These are phyloP conservation scores for Ilex paraguariensis DNA, from an alignment of 305 asterid species.

Conservation along the genomic window DNA sequence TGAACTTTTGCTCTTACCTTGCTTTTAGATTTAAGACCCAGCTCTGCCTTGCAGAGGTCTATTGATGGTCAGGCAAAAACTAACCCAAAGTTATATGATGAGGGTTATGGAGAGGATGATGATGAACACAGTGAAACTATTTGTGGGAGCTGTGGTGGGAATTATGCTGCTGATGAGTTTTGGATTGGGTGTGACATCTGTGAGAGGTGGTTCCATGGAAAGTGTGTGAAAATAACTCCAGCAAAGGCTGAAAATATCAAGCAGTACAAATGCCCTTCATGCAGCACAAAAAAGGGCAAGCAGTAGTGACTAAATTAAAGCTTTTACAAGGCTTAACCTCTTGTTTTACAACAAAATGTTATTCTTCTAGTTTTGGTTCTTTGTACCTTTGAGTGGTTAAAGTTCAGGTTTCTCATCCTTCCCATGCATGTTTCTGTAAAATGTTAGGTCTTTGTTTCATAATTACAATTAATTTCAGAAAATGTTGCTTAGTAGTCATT, in stretches of 20 bases:
- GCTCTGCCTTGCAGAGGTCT: conserved; percentile 39
- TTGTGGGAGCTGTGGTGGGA: conserved; percentile 78
- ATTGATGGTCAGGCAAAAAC: conserved; percentile 53
- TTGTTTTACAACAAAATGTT: too few species aligned
- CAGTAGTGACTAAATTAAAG: conserved; percentile 24
- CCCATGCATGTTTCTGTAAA: too few species aligned
- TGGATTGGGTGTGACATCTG: conserved; percentile 94
- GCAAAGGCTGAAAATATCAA: conserved; percentile 92
- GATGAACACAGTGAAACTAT: conserved; percentile 72
- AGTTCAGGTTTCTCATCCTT: too few species aligned
- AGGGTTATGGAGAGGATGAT: conserved; percentile 61
- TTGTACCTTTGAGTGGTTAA: too few species aligned
- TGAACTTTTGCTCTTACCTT: not conserved
- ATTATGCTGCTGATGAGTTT: conserved; percentile 67
- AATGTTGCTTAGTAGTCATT: too few species aligned
- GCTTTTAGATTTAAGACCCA: conserved; percentile 1
- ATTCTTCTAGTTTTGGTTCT: too few species aligned
- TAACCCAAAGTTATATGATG: conserved; percentile 51
- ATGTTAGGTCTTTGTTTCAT: too few species aligned
- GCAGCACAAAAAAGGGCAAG: conserved; percentile 56
- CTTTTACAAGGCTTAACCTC: too few species aligned
- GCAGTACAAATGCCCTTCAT: conserved; percentile 88
- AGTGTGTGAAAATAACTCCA: conserved; percentile 88
- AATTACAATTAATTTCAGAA: too few species aligned
- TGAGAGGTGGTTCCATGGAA: conserved; percentile 90